phyloP scores from a whole-genome alignment of 2,329 filamentous ascomycete species.

The Fusarium tuaranense region DNA sequence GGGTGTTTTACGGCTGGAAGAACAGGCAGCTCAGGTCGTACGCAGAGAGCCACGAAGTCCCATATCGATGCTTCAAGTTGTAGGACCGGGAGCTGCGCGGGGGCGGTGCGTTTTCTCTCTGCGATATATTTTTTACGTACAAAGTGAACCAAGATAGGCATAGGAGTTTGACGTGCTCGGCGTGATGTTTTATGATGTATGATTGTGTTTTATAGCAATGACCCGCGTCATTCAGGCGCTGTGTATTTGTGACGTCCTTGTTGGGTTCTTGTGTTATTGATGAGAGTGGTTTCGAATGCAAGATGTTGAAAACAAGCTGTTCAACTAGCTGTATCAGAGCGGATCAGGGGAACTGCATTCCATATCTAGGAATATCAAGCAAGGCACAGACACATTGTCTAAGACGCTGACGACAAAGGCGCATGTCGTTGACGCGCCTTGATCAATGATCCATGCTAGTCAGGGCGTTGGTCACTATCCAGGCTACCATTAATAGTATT shows the following conservation, averaged over 20 bases:
- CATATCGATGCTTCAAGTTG: slow-evolving; percentile 56
- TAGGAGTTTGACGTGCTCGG: not conserved
- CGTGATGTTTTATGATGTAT: slow-evolving; percentile 1
- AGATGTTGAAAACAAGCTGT: not conserved
- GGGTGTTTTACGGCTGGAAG: slow-evolving; percentile 66
- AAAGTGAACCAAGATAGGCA: not conserved
- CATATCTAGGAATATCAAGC: not conserved
- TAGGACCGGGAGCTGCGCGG: slow-evolving; percentile 31
- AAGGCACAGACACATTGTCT: not conserved
- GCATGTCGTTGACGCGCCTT: not conserved
- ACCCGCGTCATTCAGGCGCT: not conserved
- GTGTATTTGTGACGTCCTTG: not conserved
- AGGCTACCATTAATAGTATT: slow-evolving; percentile 14
- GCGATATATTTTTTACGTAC: slow-evolving; percentile 6
- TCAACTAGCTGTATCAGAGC: not conserved
- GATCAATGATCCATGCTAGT: slow-evolving; percentile 5
- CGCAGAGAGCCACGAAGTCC: slow-evolving; percentile 46
- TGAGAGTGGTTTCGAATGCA: not conserved
- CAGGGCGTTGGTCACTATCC: not conserved
- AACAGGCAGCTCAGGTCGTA: slow-evolving; percentile 53
- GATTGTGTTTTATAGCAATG: not conserved
- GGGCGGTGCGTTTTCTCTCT: not conserved
- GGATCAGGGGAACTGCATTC: not conserved
- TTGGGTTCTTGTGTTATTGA: not conserved
- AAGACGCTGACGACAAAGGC: not conserved